A percentile compares a stretch with the other conserved stretches of the same genome.
phyloP scores from a whole-genome alignment of 2,329 filamentous ascomycete species.

The Aspergillus udagawae region DNA sequence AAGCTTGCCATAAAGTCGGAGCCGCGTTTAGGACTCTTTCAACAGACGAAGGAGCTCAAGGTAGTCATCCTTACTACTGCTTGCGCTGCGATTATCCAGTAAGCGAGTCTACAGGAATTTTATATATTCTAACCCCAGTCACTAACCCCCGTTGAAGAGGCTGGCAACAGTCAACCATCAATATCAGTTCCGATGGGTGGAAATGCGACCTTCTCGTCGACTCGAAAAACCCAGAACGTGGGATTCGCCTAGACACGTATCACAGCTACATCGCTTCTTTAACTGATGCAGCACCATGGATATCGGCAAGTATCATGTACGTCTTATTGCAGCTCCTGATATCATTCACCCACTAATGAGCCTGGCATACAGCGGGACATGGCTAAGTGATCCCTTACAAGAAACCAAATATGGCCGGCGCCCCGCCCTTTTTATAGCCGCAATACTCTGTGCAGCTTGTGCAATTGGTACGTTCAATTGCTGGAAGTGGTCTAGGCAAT shows the following conservation, averaged over 20 bases:
- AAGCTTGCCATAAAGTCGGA: not conserved
- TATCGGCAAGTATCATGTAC: constrained; percentile 16
- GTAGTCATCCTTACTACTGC: constrained; percentile 19
- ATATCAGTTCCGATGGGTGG: constrained; percentile 11
- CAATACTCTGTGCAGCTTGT: constrained; percentile 24
- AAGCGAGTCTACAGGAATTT: not conserved
- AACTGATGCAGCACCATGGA: constrained; percentile 16
- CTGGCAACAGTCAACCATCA: constrained; percentile 24
- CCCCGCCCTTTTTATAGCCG: constrained; percentile 37
- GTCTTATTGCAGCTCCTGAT: not conserved
- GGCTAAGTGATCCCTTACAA: constrained; percentile 21
- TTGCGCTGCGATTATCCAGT: constrained; percentile 24
- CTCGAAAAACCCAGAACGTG: not conserved
- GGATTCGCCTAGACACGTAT: too few species aligned
- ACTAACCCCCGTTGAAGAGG: constrained; percentile 4
- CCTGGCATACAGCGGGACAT: constrained; percentile 12
- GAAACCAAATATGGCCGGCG: constrained; percentile 22
- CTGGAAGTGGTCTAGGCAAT: too few species aligned
- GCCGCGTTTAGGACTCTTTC: not conserved
- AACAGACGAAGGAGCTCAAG: constrained; percentile 14
- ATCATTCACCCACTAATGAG: not conserved
- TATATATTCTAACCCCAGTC: not conserved
- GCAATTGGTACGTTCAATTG: constrained; percentile 7
- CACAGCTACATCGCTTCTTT: not conserved
- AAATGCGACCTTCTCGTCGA: not conserved